Base-by-base conservation (phyloP, 2,329 filamentous ascomycete genomes). In the Huntiella savannae region DNA sequence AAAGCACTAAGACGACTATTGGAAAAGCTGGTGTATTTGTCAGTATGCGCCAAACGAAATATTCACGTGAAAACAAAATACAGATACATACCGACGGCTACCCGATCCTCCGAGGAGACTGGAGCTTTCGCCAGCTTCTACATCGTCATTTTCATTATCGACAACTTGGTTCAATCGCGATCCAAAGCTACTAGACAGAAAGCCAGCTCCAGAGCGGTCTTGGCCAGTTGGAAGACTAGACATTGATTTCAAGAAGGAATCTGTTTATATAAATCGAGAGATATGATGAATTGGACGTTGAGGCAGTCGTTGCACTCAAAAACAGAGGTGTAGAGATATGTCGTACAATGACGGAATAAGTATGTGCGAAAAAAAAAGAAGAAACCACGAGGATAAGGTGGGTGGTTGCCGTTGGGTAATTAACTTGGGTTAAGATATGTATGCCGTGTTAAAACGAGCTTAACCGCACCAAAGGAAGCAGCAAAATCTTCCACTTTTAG, bases 1-100 rank as follows among this genome's bases (percentile, higher is more conserved):
- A 79, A 58, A 45, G 68, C 66, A 19, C 71, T 63, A 33, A 82
- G 60, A 33, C 69, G 68, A 51, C 71, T 66, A 35, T 74, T 64
- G 5, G 75, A 79, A n/a, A 73, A 73, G 50, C 74, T 77, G 51
- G 5, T 13, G 3, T 3, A 3, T 16, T 16, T 17, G 38, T 13
- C 22, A 28, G 22, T 28, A 28, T 15, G 40, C 17, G n/a, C 11
- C n/a, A 32, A 39, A 41, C 22, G 40, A 15, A 33, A 16, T 12
- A 36, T 28, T 10, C 13, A 43, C 4, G 33, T 13, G 28, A 12
- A 7, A 33, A 44, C 12, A 16, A 4, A 6, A 13, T 28, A 40
- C 7, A 35, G 8, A 22, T 12, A 22, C 15, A 40, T 15, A 40
- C 5, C 5, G 10, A 39, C 17, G 38, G 16, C 17, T 10, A 4